phyloP scores from a whole-genome alignment of 805 yeast genomes.

The Zygosaccharomyces lentus region DNA sequence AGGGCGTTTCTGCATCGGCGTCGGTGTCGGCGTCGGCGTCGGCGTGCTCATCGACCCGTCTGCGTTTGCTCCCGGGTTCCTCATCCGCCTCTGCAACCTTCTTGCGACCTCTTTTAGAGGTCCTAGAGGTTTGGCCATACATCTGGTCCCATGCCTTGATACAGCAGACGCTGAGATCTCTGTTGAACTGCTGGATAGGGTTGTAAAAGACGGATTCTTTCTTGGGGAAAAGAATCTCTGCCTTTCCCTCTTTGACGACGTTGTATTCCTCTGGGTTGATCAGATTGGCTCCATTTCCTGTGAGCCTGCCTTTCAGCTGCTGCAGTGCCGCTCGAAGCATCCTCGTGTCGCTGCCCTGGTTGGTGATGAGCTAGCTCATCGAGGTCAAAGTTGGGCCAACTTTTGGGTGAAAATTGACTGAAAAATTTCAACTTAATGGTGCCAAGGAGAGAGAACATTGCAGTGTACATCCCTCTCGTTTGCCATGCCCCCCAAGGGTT shows the following conservation, averaged over 20 bases:
- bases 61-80: conserved; percentile 15
- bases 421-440: conserved; percentile 3
- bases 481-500: conserved; percentile 85
- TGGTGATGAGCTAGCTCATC: conserved; percentile 3
- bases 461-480: neutral
- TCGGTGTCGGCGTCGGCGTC: conserved; percentile 12
- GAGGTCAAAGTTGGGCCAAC: conserved; percentile 1
- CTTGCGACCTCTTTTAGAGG: conserved; percentile 25
- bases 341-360: neutral
- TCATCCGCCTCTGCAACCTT: conserved; percentile 10
- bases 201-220: conserved; percentile 86
- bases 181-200: conserved; percentile 93
- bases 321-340: conserved; percentile 31
- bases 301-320: conserved; percentile 19
- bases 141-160: conserved; percentile 82
- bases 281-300: conserved; percentile 4
- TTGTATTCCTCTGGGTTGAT: conserved; percentile 37
- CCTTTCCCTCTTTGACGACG: conserved; percentile 70
- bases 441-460: neutral
- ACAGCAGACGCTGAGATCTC: conserved; percentile 82
- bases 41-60: conserved; percentile 31
- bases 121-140: conserved; percentile 38
- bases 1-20: conserved; percentile 35
- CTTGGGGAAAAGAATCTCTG: conserved; percentile 76
- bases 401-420: conserved; percentile 1